These are phyloP conservation scores for Teratosphaeria nubilosa DNA, from an alignment of 2,329 filamentous ascomycete genomes.

Conservation along the genomic window DNA sequence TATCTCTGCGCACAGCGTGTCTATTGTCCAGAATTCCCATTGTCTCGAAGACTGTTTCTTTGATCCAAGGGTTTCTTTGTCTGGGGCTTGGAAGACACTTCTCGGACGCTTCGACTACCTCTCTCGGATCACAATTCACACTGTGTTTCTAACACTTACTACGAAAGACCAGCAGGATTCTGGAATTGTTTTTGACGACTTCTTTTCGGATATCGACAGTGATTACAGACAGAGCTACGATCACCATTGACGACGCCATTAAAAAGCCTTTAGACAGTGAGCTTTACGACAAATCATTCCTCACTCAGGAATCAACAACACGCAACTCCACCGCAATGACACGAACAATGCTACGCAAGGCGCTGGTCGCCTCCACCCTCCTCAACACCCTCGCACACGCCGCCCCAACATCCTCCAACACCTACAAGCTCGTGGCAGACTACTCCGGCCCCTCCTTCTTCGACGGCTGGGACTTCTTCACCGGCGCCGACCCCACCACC, in stretches of 20 bases:
- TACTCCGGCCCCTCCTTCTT: constrained; percentile 32
- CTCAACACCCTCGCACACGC: constrained; percentile 6
- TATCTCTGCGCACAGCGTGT: not conserved
- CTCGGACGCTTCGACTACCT: not conserved
- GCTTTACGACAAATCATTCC: not conserved
- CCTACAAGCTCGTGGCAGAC: constrained; percentile 21
- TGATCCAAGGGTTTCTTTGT: not conserved
- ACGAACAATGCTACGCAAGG: not conserved
- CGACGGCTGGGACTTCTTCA: constrained; percentile 35
- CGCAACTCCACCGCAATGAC: not conserved
- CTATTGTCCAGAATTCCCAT: not conserved
- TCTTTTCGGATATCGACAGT: not conserved
- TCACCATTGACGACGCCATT: not conserved
- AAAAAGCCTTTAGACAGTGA: not conserved
- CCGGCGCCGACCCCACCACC: constrained; percentile 34
- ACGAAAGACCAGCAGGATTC: not conserved
- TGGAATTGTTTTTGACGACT: not conserved
- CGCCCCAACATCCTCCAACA: constrained; percentile 1
- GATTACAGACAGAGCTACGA: not conserved
- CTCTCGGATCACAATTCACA: not conserved
- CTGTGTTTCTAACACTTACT: not conserved
- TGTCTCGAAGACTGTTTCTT: not conserved
- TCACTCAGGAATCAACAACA: not conserved
- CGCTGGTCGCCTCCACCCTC: constrained; percentile 10
- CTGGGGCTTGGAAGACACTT: not conserved